Evolutionary conservation across 352 stramenopile species (phyloP).

Genomic region (Phytophthora pseudosyringae): DNA sequence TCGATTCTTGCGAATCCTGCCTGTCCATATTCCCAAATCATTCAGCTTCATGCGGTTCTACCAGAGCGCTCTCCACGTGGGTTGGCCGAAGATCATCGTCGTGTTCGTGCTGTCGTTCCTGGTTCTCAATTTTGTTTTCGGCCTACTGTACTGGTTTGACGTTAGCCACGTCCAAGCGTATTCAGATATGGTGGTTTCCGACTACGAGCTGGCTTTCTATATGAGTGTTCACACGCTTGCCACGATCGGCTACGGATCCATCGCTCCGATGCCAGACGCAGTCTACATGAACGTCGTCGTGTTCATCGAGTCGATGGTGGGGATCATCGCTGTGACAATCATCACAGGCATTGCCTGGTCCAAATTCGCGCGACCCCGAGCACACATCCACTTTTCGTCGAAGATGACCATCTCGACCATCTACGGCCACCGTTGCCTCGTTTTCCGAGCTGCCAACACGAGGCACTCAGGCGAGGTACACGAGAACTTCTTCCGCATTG

Average conservation of each 20-base stretch:
- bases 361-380: constrained; percentile 81
- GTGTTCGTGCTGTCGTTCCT: constrained; percentile 79
- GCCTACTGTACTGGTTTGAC: constrained; percentile 64
- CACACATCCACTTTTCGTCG: constrained; percentile 85
- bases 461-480: constrained; percentile 81
- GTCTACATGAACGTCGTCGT: constrained; percentile 83
- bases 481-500: constrained; percentile 85
- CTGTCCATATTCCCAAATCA: constrained; percentile 81
- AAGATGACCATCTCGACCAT: constrained; percentile 73
- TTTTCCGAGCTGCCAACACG: constrained; percentile 85
- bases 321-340: constrained; percentile 82
- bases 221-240: constrained; percentile 86
- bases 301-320: constrained; percentile 77
- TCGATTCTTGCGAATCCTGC: constrained; percentile 73
- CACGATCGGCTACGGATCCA: constrained; percentile 84
- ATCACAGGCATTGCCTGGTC: constrained; percentile 88
- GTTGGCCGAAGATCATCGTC: constrained; percentile 75
- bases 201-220: constrained; percentile 77
- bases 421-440: constrained; percentile 77
- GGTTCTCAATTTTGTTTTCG: constrained; percentile 70
- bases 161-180: constrained; percentile 48
- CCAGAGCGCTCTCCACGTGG: constrained; percentile 73
- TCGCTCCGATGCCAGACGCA: constrained; percentile 53
- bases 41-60: constrained; percentile 86
- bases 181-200: constrained; percentile 48